A percentile compares a stretch with the other conserved stretches of the same genome.
Evolutionary conservation across 495 filamentous ascomycete species (phyloP).

Genomic region (Xylaria flabelliformis): DNA sequence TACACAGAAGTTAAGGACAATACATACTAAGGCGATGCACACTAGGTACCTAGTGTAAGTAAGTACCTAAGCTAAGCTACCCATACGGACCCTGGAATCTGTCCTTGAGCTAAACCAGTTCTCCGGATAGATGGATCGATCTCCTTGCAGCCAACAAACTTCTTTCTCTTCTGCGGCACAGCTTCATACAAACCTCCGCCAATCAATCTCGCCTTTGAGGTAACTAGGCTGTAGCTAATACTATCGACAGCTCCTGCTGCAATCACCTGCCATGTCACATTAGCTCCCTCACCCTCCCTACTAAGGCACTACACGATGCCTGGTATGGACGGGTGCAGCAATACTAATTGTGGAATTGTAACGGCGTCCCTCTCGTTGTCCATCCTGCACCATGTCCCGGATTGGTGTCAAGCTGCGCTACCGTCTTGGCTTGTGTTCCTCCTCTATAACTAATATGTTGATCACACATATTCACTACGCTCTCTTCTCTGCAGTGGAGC

Average conservation of each 20-base stretch:
- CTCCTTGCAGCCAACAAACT: background rate
- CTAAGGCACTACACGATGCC: background rate
- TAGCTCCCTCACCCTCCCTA: background rate
- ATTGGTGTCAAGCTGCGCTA: background rate
- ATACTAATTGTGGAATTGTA: background rate
- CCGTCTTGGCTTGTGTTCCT: slow-evolving; percentile 6
- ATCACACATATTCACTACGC: background rate
- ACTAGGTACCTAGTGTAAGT: background rate
- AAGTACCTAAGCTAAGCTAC: background rate
- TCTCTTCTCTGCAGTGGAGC: background rate
- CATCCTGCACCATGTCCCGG: background rate
- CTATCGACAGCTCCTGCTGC: background rate
- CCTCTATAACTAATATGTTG: background rate
- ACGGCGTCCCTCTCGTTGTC: background rate
- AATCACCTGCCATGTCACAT: background rate
- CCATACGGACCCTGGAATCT: background rate
- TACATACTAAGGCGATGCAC: background rate
- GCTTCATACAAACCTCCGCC: background rate
- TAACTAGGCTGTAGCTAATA: background rate
- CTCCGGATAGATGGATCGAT: background rate
- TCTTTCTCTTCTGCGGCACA: background rate
- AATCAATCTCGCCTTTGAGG: background rate
- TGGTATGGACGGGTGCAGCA: background rate
- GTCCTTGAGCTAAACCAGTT: background rate
- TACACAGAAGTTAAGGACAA: background rate